A percentile compares a stretch with the other conserved stretches of the same genome.
These are phyloP conservation scores for Candida sakaeoensis DNA, from an alignment of 805 yeast genomes.

Conservation along the genomic window DNA sequence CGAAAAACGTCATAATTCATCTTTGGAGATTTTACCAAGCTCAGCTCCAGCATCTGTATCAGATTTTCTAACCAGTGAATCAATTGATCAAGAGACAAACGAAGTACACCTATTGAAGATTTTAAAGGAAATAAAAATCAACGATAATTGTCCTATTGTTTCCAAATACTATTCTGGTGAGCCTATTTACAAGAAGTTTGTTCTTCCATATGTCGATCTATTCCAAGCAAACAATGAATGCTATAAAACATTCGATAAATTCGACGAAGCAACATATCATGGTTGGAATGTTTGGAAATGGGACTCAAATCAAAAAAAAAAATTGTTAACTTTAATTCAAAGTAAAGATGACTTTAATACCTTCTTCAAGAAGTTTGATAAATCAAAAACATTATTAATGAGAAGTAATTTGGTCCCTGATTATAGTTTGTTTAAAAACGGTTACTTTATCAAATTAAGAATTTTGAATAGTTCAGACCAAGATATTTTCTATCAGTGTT, in stretches of 20 bases:
- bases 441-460: slow-evolving; percentile 6
- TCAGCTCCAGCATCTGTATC: neutral
- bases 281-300: slow-evolving; percentile 7
- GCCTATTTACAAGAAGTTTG: neutral
- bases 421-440: slow-evolving; percentile 5
- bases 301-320: slow-evolving; percentile 4
- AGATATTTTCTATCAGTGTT: neutral
- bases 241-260: neutral
- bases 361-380: neutral
- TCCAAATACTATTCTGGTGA: slow-evolving; percentile 5
- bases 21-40: neutral
- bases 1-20: neutral
- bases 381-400: slow-evolving; percentile 2
- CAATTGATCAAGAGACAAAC: neutral
- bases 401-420: slow-evolving; percentile 4
- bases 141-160: slow-evolving; percentile 5
- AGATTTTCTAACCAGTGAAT: neutral
- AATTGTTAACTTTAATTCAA: slow-evolving; percentile 2
- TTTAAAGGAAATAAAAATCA: neutral
- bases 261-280: neutral
- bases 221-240: neutral
- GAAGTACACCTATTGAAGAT: neutral
- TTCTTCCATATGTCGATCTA: neutral
- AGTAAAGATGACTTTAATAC: neutral
- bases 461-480: neutral